These are phyloP conservation scores for Yamagishiella unicocca DNA, from an alignment of 139 green algal species.

Conservation along the genomic window DNA sequence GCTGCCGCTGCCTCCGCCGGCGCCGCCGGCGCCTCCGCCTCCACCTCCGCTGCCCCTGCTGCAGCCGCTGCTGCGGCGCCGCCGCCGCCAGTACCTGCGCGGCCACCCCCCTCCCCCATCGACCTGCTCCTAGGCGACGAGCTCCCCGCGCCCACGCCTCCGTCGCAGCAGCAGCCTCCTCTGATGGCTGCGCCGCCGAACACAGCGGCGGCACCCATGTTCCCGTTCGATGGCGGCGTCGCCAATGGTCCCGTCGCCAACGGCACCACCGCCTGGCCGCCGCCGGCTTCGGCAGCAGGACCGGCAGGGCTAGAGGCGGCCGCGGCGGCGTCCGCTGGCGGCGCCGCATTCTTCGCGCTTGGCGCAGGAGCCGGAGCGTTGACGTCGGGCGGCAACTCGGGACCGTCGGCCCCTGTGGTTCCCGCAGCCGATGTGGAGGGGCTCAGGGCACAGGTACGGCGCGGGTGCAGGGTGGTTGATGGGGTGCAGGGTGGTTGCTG, in stretches of 20 bases:
- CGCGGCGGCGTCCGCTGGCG: background rate
- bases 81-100: background rate
- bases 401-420: background rate
- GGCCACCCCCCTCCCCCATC: background rate
- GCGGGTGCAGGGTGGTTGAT: background rate
- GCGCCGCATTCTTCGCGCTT: background rate
- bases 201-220: no score
- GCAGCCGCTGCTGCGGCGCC: background rate
- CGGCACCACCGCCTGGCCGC: no score
- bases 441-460: constrained; percentile 1
- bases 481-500: background rate
- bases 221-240: background rate
- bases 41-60: background rate
- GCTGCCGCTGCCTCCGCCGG: background rate
- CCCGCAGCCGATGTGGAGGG: constrained; percentile 16
- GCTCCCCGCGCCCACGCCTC: background rate
- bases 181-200: background rate
- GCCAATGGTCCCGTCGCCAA: background rate
- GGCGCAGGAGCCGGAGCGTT: no score
- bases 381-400: background rate
- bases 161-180: background rate
- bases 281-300: background rate
- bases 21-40: background rate
- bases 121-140: constrained; percentile 40
- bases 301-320: background rate